These are phyloP conservation scores for Penicillium ochrochloron DNA, from an alignment of 495 filamentous ascomycete species.

Conservation along the genomic window DNA sequence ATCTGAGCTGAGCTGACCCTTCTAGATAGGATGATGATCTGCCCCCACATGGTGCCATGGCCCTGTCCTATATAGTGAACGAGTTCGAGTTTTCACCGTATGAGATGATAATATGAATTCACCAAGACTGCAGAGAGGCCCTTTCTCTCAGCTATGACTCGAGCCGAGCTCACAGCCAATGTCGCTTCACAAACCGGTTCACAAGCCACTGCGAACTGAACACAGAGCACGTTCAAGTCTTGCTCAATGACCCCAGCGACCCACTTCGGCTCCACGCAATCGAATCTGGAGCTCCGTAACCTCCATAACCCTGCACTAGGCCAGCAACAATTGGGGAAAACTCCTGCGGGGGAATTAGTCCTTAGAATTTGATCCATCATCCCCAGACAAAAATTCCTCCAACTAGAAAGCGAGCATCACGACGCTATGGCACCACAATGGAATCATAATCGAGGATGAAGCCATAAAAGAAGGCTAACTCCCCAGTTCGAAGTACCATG, in stretches of 20 bases:
- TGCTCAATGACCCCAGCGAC: background rate
- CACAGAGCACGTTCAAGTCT: background rate
- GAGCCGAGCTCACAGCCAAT: background rate
- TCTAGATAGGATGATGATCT: background rate
- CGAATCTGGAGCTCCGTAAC: conserved; percentile 3
- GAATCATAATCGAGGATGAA: background rate
- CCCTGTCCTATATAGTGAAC: background rate
- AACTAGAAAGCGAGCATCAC: conserved; percentile 1
- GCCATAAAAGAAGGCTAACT: background rate
- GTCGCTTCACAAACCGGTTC: background rate
- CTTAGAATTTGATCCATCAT: background rate
- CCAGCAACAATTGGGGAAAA: conserved; percentile 15
- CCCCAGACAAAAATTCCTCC: conserved; percentile 19
- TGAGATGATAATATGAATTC: background rate
- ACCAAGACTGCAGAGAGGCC: background rate
- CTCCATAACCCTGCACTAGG: background rate
- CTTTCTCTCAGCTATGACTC: background rate
- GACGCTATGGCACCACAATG: background rate
- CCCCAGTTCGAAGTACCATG: background rate
- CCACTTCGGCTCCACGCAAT: conserved; percentile 1
- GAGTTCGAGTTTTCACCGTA: background rate
- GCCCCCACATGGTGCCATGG: background rate
- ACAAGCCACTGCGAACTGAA: background rate
- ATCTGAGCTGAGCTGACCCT: background rate
- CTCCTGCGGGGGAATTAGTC: conserved; percentile 17